Base-by-base conservation (phyloP, 805 yeast species). In the Hanseniaspora clermontiae region DNA sequence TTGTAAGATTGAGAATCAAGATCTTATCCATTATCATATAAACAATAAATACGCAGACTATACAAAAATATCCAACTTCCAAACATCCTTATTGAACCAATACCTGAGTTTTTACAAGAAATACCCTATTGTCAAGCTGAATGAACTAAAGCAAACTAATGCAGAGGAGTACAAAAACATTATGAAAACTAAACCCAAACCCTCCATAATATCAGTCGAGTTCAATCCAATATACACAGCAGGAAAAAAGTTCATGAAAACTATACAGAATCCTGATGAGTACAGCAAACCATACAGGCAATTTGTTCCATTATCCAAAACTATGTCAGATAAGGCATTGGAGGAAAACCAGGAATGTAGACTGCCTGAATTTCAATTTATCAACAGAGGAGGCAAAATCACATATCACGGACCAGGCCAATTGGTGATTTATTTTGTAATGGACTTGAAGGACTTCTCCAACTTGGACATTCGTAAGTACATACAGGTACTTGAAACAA, bases 351-450 rank as follows among this genome's bases (percentile, higher is more conserved):
- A 24, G 8, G 45, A 42, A 24, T 42, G 45, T 61, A 66, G 68
- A 32, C 57, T 52, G 43, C 76, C 76, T n/a, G 74, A 75, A 34
- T 86, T 80, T 64, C 77, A 82, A n/a, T 91, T 87, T 63, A 78
- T 93, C 0, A 81, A 81, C 55, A 74, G 99, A 59, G 99, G 99
- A 15, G 99, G 99, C 0, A 95, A 93, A 66, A 80, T 93, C 1
- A 93, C 98, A 0, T 93, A 87, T 74, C 99, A 93, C 70, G 97
- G 97, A 0, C 85, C 93, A 0, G 98, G 98, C 0, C 99, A 93
- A 68, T 66, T 88, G 40, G 96, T 90, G 1, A 80, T 87, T 5
- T 93, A 91, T 65, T 82, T 93, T 11, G 76, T 93, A 1, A 55
- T 86, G 34, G 90, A 93, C 66, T 71, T 93, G 55, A 75, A 77